Percentiles rank a stretch among this genome's conserved stretches.
These are phyloP conservation scores for Saussurea involucrata DNA, from an alignment of 129 eudicot species.

Conservation along the genomic window DNA sequence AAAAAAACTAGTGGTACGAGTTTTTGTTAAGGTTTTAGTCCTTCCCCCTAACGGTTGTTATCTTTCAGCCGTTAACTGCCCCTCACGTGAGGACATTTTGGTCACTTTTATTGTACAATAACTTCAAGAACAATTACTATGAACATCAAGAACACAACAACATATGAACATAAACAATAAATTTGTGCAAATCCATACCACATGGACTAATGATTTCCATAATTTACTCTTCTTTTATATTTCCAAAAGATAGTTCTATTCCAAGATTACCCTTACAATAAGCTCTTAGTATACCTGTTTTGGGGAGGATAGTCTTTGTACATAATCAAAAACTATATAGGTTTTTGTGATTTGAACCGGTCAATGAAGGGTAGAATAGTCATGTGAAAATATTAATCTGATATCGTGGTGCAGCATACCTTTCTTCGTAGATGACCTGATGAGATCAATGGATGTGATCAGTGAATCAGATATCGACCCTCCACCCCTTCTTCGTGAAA, in stretches of 20 bases:
- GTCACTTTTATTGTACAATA: not conserved
- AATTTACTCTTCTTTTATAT: not conserved
- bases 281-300: not conserved
- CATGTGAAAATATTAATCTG: not conserved
- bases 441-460: slow-evolving; percentile 76
- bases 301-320: not conserved
- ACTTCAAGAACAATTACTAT: not conserved
- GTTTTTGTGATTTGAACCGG: not conserved
- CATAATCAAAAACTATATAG: not conserved
- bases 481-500: slow-evolving; percentile 82
- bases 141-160: not conserved
- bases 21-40: not conserved
- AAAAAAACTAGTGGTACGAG: not conserved
- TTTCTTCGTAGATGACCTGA: slow-evolving; percentile 81
- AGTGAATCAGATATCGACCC: slow-evolving; percentile 77
- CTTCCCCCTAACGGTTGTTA: not conserved
- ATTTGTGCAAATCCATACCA: not conserved
- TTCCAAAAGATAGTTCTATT: not conserved
- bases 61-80: not conserved
- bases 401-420: slow-evolving; percentile 76
- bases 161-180: not conserved
- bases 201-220: not conserved
- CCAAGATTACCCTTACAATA: slow-evolving; percentile 4
- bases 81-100: not conserved
- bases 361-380: not conserved